Evolutionary conservation across 345 rosid species (phyloP).

Genomic region (Dipteronia dyeriana): DNA sequence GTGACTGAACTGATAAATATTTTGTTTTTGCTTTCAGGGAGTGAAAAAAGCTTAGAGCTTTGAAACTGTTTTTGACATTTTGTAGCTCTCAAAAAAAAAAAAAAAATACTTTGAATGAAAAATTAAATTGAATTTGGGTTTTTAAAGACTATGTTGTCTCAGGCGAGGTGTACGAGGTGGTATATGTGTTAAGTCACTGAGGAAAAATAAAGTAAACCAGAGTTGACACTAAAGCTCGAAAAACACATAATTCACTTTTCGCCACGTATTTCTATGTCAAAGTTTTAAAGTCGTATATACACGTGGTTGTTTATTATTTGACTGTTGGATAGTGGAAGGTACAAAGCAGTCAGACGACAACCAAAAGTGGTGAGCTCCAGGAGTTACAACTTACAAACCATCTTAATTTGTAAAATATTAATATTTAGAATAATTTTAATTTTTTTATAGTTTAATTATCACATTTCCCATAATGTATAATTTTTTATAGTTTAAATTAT

Average conservation of each 20-base stretch:
- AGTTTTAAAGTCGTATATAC: rapidly evolving
- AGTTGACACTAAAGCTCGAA: too few relatives aligned
- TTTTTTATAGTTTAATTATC: too few relatives aligned
- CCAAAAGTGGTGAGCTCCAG: too few relatives aligned
- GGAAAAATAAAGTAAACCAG: neutral
- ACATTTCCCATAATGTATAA: too few relatives aligned
- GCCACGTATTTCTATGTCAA: neutral
- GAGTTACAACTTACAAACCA: too few relatives aligned
- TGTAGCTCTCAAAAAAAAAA: too few relatives aligned
- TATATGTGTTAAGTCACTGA: neutral
- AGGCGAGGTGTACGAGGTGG: conserved; percentile 10
- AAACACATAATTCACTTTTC: neutral
- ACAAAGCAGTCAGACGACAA: neutral
- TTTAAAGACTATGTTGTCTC: neutral
- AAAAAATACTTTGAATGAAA: too few relatives aligned
- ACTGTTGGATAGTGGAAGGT: too few relatives aligned
- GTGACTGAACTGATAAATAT: neutral
- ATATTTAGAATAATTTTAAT: too few relatives aligned
- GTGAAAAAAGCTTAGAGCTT: neutral
- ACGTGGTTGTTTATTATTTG: neutral
- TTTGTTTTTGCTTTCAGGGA: neutral
- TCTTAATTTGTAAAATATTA: too few relatives aligned
- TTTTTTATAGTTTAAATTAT: too few relatives aligned
- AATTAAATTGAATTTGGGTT: neutral
- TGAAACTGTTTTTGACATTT: neutral